These are phyloP conservation scores for Capsicum chinense DNA, from an alignment of 257 asterid species.

Conservation along the genomic window DNA sequence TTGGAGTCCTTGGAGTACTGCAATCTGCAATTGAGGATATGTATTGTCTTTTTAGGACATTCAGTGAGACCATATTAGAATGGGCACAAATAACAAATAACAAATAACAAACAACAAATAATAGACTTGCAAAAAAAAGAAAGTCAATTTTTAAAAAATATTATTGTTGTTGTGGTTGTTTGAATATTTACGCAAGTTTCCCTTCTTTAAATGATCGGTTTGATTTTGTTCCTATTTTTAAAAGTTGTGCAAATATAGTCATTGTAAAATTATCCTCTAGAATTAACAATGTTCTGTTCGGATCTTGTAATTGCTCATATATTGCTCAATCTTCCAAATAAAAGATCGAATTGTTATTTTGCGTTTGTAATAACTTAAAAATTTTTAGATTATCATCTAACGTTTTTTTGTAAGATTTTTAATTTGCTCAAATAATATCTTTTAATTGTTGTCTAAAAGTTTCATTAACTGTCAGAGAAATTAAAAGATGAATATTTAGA, in stretches of 20 bases:
- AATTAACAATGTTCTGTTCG: not conserved
- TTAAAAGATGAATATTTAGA: not conserved
- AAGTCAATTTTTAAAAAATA: too few relatives aligned
- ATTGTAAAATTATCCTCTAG: too few relatives aligned
- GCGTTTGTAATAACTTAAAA: not conserved
- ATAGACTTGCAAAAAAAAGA: not conserved
- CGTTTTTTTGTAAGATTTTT: not conserved
- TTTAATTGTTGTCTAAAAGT: not conserved
- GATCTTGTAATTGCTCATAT: too few relatives aligned
- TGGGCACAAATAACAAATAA: constrained; percentile 7
- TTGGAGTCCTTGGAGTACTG: not conserved
- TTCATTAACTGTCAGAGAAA: not conserved
- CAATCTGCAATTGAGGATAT: constrained; percentile 9
- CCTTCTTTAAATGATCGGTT: not conserved
- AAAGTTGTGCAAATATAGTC: too few relatives aligned
- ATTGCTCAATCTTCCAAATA: not conserved
- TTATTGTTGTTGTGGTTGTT: too few relatives aligned
- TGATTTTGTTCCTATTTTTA: not conserved
- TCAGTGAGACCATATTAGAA: not conserved
- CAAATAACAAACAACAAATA: not conserved
- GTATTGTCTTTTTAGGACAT: constrained; percentile 1
- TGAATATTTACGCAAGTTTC: not conserved
- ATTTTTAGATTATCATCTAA: not conserved
- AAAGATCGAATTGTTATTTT: not conserved
- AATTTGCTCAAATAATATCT: not conserved